Conservation (phyloP, 441 rosid species). For the Gossypium gossypioides region DNA sequence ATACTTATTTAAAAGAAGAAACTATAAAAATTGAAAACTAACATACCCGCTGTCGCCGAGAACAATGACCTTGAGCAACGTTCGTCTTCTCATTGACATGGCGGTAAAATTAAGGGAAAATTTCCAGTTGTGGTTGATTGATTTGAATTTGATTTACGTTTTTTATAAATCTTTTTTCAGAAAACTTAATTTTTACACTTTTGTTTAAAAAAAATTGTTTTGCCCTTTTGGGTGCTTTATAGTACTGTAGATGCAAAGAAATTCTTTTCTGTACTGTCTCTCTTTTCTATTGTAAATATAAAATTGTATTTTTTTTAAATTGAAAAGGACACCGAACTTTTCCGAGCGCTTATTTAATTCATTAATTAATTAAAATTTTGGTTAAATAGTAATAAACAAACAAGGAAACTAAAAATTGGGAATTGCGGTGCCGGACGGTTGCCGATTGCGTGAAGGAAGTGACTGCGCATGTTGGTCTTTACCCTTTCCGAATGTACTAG, state of each 20-base stretch:
- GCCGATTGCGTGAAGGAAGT: background rate
- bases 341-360: background rate
- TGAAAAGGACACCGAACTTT: background rate
- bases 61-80: slow-evolving; percentile 90
- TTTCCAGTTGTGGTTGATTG: background rate
- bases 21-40: background rate
- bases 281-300: background rate
- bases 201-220: background rate
- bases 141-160: background rate
- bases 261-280: background rate
- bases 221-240: background rate
- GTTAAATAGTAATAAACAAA: background rate
- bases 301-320: background rate
- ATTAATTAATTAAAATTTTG: background rate
- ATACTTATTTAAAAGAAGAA: background rate
- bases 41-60: slow-evolving; percentile 95
- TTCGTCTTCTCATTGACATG: slow-evolving; percentile 72
- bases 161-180: background rate
- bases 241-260: background rate
- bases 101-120: slow-evolving; percentile 11
- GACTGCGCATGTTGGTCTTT: background rate
- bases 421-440: background rate
- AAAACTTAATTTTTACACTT: background rate
- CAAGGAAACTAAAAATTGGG: background rate
- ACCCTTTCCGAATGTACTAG: background rate